Base-by-base conservation (phyloP, 2,329 filamentous ascomycete species). In the Hypoxylon sp. region DNA sequence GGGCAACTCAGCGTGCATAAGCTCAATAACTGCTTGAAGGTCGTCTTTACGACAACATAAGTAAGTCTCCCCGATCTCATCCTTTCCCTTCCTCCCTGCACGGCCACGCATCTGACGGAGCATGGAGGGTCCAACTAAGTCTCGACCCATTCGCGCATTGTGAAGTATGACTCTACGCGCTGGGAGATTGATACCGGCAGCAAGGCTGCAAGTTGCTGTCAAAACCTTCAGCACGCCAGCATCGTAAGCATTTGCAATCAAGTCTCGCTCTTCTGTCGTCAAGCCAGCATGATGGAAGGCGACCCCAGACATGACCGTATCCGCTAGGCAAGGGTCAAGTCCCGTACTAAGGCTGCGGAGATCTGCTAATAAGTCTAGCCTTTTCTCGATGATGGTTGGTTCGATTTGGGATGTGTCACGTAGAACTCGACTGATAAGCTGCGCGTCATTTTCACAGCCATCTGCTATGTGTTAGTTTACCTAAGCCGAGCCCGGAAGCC, bases 21-120 rank as follows among this genome's bases (percentile, higher is more conserved):
- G 81, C 62, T 91, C 88, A 32, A 91, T 84, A 3, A 93, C 90
- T 15, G 87, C 87, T 74, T 92, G 89, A 13, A 94, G 79, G 72
- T 94, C 92, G 8, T 83, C 79, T 73, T 89, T 86, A 31, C 89
- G 86, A 74, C 92, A 94, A 75, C 92, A 93, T 1, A 94, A 81
- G 76, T 92, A 94, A 1, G 91, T 94, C 80, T 94, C 92, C 1
- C 92, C 92, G 51, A 92, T 82, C 55, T 92, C 90, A 61, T 93
- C 91, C 75, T 93, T 94, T 53, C 92, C 92, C 79, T 93, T 93
- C 59, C 92, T 86, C 6, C 92, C 92, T 19, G 92, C 92, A 67
- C 92, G 86, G 2, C 92, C 92, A 75, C 91, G 87, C 92, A 94
- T 94, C 79, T 94, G 92, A 53, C 91, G 88, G 78, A 94, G 82